Base-by-base conservation (phyloP, 768 basidiomycete genomes). In the Amanita jacksonii region DNA sequence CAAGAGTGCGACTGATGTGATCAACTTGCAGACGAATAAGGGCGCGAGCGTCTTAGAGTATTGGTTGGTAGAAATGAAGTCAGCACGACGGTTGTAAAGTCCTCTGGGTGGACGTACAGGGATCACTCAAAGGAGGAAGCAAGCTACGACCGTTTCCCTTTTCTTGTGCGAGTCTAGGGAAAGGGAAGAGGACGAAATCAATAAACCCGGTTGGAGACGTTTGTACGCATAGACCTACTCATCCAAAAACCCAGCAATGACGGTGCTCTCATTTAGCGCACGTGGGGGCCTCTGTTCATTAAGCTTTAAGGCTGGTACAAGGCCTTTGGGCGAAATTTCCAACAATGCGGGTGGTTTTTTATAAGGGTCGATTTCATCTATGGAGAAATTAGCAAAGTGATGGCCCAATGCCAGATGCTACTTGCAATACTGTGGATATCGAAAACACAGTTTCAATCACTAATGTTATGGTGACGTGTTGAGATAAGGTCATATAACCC, bases 301-400 rank as follows among this genome's bases (percentile, higher is more conserved):
- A 43, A 87, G 58, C 51, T 69, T 74, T 22, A 85, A 53, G 0
- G 71, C 85, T 0, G 87, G 86, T 1, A 92, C 85, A 3, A 91
- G 70, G 0, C 88, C 86, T 53, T 85, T 86, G 1, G 87, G 85
- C 12, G 85, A 88, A 13, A 87, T 67, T 28, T 84, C 76, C n/a
- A 92, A 67, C 15, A 91, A 72, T 24, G 85, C 85, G 38, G 75
- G 59, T 0, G 87, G 84, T 52, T 89, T 91, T 62, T 78, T 77
- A 66, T 89, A 88, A 15, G 85, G 83, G 59, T 87, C 81, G 22
- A 86, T 81, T 60, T 87, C 85, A 52, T 81, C 85, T 86, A n/a
- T n/a, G n/a, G n/a, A n/a, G n/a, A n/a, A n/a, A n/a, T n/a, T n/a
- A n/a, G n/a, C n/a, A n/a, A n/a, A n/a, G n/a, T n/a, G n/a, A n/a